A percentile compares a stretch with the other conserved stretches of the same genome.
These are phyloP conservation scores for Metschnikowia baotianmanensis DNA, from an alignment of 805 yeast species.

Conservation along the genomic window DNA sequence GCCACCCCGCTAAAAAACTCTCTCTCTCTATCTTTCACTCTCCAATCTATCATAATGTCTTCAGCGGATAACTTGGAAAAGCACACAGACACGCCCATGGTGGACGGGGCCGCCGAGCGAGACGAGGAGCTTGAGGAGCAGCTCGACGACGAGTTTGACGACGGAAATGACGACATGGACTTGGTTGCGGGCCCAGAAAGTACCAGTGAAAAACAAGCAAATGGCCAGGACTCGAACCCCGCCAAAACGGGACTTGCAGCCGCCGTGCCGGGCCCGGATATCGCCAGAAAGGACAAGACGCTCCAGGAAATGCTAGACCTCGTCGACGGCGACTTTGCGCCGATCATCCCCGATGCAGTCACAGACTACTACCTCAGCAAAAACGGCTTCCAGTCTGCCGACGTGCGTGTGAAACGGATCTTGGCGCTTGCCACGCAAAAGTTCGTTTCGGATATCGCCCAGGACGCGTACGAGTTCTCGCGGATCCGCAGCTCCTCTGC, in stretches of 20 bases:
- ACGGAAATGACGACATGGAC: constrained; percentile 18
- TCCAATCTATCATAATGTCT: neutral
- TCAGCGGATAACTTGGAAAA: neutral
- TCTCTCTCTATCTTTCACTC: neutral
- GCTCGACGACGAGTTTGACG: constrained; percentile 27
- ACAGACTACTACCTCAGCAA: constrained; percentile 86
- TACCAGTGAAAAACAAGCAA: neutral
- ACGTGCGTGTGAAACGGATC: constrained; percentile 69
- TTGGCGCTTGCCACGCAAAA: constrained; percentile 95
- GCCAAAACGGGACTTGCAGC: neutral
- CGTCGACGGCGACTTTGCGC: constrained; percentile 88
- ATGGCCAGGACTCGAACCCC: neutral
- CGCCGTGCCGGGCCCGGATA: constrained; percentile 53
- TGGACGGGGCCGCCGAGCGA: no score
- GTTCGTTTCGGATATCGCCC: constrained; percentile 89
- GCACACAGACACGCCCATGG: constrained; percentile 7
- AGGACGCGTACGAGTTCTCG: constrained; percentile 94
- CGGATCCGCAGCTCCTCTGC: constrained; percentile 86
- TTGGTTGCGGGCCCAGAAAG: no score
- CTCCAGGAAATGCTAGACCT: constrained; percentile 78
- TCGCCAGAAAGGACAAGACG: constrained; percentile 76
- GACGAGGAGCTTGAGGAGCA: constrained; percentile 22
- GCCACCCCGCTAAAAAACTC: no score
- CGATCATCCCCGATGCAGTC: constrained; percentile 94
- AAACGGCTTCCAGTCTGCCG: constrained; percentile 81